Evolutionary conservation across 164 flowering plant genomes (phyloP), one percentile per base, ranked within the genome.

Genomic region (Magnolia changhungtana): DNA sequence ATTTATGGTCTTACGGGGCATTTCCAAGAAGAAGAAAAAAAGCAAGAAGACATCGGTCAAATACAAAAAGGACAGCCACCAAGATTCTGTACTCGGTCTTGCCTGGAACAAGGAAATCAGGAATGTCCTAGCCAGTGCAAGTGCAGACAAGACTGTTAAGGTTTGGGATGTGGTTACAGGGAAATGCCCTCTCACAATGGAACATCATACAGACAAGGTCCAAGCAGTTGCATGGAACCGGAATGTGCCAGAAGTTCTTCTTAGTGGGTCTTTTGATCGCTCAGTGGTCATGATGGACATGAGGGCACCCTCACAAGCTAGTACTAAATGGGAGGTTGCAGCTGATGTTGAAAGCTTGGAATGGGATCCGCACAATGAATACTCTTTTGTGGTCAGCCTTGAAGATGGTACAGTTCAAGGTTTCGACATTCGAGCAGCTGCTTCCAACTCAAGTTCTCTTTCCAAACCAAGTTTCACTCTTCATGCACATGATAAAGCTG

Each of bases 401-500:
- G 97, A 92, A 75, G 91, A 95, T 85, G 99, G 99, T 83, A 91
- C 85, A 1, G 85, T 95, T 67, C 79, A 82, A 79, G 92, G 95
- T 73, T 93, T 87, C 84, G 98, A 95, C 81, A 83, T 93, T 49
- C 88, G 98, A 61, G 80, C 84, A 76, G 96, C 92, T 76, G 80
- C 77, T 23, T 85, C 97, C 49, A 82, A 87, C 78, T n/a, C 86
- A 70, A 66, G 83, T 71, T 86, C 89, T 61, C 86, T 77, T 49
- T 77, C 84, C 55, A 85, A 82, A 81, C 90, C 97, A 58, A 82
- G 86, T 83, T 95, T 93, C 78, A 91, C 92, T 66, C 87, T 95
- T 52, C 97, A 95, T 88, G 99, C 97, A 45, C 99, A 95, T 81
- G 98, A 95, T 78, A 89, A 93, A 86, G 95, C 93, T 82, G 98